Percentiles rank a stretch among this genome's conserved stretches.
These are phyloP conservation scores for Fusarium napiforme DNA, from an alignment of 2,329 filamentous ascomycete species.

Conservation along the genomic window DNA sequence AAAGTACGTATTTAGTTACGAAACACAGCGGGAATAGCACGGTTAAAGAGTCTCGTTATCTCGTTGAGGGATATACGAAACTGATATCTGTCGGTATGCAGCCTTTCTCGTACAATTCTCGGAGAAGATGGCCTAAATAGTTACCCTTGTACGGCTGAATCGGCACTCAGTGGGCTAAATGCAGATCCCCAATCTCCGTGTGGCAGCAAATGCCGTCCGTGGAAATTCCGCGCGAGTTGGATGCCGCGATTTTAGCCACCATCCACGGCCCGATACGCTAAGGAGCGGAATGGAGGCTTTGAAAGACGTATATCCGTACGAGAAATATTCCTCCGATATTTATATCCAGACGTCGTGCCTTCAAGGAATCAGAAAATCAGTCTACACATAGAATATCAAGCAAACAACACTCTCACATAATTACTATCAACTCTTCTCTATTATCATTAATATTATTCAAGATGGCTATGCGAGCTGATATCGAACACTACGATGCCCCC, in stretches of 20 bases:
- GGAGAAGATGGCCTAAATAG: neutral
- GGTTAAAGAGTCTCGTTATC: rapidly evolving
- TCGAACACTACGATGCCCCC: neutral
- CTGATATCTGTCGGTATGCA: neutral
- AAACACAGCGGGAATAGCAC: neutral
- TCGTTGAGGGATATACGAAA: neutral
- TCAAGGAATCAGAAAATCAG: no score
- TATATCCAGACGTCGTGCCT: neutral
- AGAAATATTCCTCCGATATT: neutral
- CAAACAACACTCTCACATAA: no score
- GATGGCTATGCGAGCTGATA: neutral
- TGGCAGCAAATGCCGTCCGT: neutral
- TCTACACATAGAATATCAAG: no score
- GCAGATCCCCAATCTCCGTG: neutral
- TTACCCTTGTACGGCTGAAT: neutral
- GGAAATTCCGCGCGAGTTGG: neutral
- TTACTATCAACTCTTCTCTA: neutral
- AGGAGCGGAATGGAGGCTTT: no score
- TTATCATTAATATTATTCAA: rapidly evolving
- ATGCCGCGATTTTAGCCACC: neutral
- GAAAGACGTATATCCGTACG: neutral
- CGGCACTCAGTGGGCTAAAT: neutral
- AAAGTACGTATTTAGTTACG: neutral
- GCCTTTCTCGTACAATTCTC: neutral
- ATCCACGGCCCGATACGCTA: neutral